These are phyloP conservation scores for Heterobasidion irregulare DNA, from an alignment of 1,284 basidiomycete species.

Conservation along the genomic window DNA sequence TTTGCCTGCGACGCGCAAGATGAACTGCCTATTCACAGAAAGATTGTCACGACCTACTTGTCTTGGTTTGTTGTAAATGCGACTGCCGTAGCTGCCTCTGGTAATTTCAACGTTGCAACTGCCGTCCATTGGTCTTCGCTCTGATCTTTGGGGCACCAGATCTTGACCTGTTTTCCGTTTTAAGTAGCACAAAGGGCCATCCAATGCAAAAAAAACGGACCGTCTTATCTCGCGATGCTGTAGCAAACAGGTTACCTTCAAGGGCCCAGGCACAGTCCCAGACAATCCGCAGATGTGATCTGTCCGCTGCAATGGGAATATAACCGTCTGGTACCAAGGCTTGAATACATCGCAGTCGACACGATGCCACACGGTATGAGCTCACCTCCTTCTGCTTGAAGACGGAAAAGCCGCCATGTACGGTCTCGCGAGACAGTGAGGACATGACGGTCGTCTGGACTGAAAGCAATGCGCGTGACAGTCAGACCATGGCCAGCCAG, in stretches of 20 bases:
- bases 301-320: slow-evolving; percentile 57
- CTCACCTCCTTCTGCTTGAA: slow-evolving; percentile 28
- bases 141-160: slow-evolving; percentile 42
- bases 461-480: slow-evolving; percentile 87
- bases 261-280: slow-evolving; percentile 89
- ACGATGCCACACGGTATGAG: neutral
- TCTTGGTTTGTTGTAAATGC: slow-evolving; percentile 42
- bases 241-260: slow-evolving; percentile 76
- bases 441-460: slow-evolving; percentile 71
- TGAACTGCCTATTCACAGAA: neutral
- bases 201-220: slow-evolving; percentile 30
- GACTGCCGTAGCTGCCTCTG: slow-evolving; percentile 66
- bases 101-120: slow-evolving; percentile 46
- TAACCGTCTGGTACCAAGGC: slow-evolving; percentile 33
- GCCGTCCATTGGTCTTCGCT: slow-evolving; percentile 38
- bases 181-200: neutral
- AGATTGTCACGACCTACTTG: slow-evolving; percentile 25
- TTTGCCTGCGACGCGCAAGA: slow-evolving; percentile 32
- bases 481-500: slow-evolving; percentile 84
- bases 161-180: slow-evolving; percentile 48
- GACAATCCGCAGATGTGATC: slow-evolving; percentile 88
- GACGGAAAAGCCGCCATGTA: slow-evolving; percentile 82
- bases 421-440: slow-evolving; percentile 89
- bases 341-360: neutral
- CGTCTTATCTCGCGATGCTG: slow-evolving; percentile 94